A percentile compares a stretch with the other conserved stretches of the same genome.
These are phyloP conservation scores for Lentinula sp. DNA, from an alignment of 768 basidiomycete genomes.

Conservation along the genomic window DNA sequence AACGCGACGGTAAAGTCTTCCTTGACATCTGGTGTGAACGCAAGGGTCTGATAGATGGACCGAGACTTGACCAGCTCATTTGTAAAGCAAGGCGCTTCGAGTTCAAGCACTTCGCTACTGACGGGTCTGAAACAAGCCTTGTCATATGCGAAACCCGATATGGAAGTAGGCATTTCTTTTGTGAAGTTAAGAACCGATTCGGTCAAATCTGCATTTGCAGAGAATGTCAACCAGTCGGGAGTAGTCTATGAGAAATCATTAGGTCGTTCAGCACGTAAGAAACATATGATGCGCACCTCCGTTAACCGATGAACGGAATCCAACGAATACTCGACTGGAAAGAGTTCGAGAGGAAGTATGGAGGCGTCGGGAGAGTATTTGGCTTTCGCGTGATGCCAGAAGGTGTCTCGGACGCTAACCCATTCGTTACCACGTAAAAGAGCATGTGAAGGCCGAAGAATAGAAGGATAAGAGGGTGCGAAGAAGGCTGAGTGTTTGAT, in stretches of 20 bases:
- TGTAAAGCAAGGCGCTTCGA: constrained; percentile 33
- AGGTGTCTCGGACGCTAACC: constrained; percentile 51
- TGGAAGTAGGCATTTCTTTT: constrained; percentile 34
- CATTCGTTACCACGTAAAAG: constrained; percentile 52
- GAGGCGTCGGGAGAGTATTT: constrained; percentile 16
- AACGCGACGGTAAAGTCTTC: constrained; percentile 45
- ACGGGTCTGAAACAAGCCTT: constrained; percentile 42
- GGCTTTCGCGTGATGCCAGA: constrained; percentile 36
- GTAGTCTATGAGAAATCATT: constrained; percentile 17
- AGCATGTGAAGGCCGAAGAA: constrained; percentile 50
- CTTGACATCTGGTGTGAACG: constrained; percentile 41
- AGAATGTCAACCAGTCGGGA: constrained; percentile 18
- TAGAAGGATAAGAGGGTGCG: constrained; percentile 38
- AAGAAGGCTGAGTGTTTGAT: constrained; percentile 87
- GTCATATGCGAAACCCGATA: constrained; percentile 43
- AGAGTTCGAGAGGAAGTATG: constrained; percentile 51
- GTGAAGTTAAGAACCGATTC: constrained; percentile 43
- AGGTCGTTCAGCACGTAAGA: background rate
- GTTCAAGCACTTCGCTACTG: constrained; percentile 6
- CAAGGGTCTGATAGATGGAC: constrained; percentile 40
- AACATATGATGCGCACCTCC: background rate
- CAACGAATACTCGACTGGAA: constrained; percentile 64
- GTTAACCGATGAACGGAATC: constrained; percentile 21
- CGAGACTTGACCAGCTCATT: constrained; percentile 27
- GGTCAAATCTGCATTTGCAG: constrained; percentile 37